phyloP scores from a whole-genome alignment of 2,329 filamentous ascomycete genomes.

The Fusarium pseudograminearum region DNA sequence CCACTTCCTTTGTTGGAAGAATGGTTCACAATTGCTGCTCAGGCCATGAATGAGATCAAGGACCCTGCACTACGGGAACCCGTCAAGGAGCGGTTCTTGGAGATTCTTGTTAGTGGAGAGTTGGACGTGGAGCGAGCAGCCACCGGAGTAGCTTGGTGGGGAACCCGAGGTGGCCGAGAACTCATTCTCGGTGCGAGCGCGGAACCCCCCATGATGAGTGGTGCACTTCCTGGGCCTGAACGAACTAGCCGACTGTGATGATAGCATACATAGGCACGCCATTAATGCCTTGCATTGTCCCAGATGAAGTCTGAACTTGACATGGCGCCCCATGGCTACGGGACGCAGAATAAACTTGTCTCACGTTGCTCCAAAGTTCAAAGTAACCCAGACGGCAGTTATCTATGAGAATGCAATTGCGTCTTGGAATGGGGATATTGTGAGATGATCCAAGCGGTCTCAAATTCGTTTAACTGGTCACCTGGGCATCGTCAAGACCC shows the following conservation, averaged over 20 bases:
- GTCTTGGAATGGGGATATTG: constrained; percentile 20
- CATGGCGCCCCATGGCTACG: background rate
- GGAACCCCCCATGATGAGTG: constrained; percentile 64
- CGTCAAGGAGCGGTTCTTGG: constrained; percentile 80
- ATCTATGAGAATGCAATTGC: constrained; percentile 1
- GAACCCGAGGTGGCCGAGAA: constrained; percentile 66
- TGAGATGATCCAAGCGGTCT: constrained; percentile 16
- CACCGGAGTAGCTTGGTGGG: constrained; percentile 89
- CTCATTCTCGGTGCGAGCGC: constrained; percentile 55
- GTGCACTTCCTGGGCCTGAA: constrained; percentile 58
- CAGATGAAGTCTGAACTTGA: background rate
- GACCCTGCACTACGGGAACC: constrained; percentile 71
- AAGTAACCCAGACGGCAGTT: constrained; percentile 16
- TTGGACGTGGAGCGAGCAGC: constrained; percentile 88
- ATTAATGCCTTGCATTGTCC: background rate
- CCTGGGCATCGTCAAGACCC: constrained; percentile 4
- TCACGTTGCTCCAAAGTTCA: constrained; percentile 11
- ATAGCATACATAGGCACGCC: constrained; percentile 1
- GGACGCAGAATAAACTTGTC: background rate
- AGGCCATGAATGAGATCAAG: constrained; percentile 72
- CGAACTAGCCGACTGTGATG: constrained; percentile 54
- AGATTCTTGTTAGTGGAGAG: constrained; percentile 82
- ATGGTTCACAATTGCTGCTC: constrained; percentile 80
- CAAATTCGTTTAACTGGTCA: constrained; percentile 1
- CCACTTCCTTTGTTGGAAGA: constrained; percentile 78